Evolutionary conservation across 164 flowering plant species (phyloP).

Genomic region (Magnolia changhungtana): DNA sequence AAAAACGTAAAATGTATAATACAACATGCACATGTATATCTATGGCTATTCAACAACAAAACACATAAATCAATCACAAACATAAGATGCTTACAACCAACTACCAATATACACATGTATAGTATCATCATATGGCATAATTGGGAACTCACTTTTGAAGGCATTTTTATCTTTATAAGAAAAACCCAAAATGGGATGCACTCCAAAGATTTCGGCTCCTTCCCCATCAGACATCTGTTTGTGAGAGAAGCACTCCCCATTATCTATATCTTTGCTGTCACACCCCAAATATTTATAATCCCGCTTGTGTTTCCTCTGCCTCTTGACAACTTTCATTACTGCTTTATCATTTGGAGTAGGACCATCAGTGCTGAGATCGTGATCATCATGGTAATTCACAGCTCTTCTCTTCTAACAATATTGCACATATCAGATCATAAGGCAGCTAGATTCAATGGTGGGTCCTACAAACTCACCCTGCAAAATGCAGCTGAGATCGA

Average conservation of each 20-base stretch:
- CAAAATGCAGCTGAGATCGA: not conserved
- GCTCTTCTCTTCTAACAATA: slow-evolving; percentile 55
- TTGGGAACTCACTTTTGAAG: slow-evolving; percentile 41
- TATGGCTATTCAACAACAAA: too few species aligned
- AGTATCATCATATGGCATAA: not conserved
- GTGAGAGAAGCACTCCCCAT: slow-evolving; percentile 36
- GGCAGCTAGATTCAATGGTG: not conserved
- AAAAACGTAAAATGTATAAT: too few species aligned
- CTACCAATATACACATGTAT: not conserved
- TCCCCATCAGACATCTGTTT: slow-evolving; percentile 48
- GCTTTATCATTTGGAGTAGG: slow-evolving; percentile 51
- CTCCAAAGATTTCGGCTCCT: slow-evolving; percentile 40
- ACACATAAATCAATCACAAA: too few species aligned
- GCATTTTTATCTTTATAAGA: slow-evolving; percentile 51
- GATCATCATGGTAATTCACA: slow-evolving; percentile 43
- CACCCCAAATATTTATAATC: slow-evolving; percentile 58
- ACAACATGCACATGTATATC: too few species aligned
- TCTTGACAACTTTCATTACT: slow-evolving; percentile 43
- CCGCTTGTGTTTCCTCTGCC: slow-evolving; percentile 40
- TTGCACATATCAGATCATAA: not conserved
- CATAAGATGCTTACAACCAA: not conserved
- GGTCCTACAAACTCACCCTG: not conserved
- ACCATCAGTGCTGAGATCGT: slow-evolving; percentile 50
- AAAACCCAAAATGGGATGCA: slow-evolving; percentile 30
- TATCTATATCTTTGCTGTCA: slow-evolving; percentile 36